Evolutionary conservation across 2,329 filamentous ascomycete species (phyloP).

Genomic region (Xylariaceae sp.): DNA sequence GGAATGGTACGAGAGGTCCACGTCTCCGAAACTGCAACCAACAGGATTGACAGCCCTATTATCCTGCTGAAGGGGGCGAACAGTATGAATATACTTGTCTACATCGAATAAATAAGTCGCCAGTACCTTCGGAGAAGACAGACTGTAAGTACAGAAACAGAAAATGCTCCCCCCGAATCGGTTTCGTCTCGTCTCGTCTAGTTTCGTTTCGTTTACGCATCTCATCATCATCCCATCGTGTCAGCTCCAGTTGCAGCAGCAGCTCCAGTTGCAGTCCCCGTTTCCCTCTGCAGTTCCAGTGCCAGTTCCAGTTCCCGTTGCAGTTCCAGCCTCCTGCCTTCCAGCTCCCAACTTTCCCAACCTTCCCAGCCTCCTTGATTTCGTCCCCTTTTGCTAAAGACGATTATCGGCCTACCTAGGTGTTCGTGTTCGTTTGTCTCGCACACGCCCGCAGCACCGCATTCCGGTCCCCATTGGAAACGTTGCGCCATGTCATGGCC

Average conservation of each 20-base stretch:
- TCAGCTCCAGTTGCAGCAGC: too few relatives aligned
- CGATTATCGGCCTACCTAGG: background rate
- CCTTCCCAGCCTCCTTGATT: too few relatives aligned
- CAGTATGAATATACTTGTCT: background rate
- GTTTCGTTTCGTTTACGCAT: background rate
- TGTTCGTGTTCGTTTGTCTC: background rate
- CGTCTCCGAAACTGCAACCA: conserved; percentile 15
- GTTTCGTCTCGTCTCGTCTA: background rate
- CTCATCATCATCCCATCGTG: background rate
- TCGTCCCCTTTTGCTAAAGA: too few relatives aligned
- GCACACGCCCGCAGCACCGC: background rate
- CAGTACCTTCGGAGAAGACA: background rate
- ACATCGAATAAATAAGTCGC: background rate
- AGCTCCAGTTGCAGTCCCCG: background rate
- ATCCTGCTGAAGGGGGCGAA: background rate
- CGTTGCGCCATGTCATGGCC: conserved; percentile 8
- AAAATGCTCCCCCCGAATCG: background rate
- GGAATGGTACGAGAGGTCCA: conserved; percentile 13
- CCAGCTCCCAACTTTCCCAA: too few relatives aligned
- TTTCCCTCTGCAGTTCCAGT: background rate
- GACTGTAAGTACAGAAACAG: background rate
- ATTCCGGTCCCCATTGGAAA: conserved; percentile 1
- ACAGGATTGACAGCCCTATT: conserved; percentile 12
- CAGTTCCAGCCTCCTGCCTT: too few relatives aligned
- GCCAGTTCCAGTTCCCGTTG: background rate